phyloP scores from a whole-genome alignment of 495 filamentous ascomycete species.

The Penicillium maclennaniae region DNA sequence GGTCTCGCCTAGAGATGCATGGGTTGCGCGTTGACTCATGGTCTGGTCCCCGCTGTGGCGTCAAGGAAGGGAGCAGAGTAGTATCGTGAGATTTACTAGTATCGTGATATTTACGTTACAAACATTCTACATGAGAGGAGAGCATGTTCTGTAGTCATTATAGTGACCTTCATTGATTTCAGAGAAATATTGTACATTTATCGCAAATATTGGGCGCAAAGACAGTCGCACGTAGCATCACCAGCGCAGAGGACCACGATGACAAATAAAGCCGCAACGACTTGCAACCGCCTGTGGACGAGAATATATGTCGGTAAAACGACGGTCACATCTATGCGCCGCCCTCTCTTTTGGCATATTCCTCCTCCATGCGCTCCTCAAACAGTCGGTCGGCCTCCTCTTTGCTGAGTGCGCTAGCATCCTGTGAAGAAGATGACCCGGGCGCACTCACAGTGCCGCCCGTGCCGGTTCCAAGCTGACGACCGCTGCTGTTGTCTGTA shows the following conservation, averaged over 20 bases:
- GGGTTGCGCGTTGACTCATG: slow-evolving; percentile 1
- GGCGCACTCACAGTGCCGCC: slow-evolving; percentile 16
- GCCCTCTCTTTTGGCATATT: slow-evolving; percentile 74
- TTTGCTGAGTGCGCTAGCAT: slow-evolving; percentile 30
- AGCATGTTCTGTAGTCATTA: neutral
- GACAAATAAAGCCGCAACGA: neutral
- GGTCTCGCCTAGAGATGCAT: neutral
- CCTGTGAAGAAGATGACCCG: slow-evolving; percentile 10
- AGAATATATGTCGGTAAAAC: neutral
- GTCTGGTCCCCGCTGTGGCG: neutral
- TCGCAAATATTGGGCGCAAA: neutral
- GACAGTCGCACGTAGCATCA: neutral
- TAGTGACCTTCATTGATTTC: neutral
- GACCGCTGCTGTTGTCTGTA: slow-evolving; percentile 7
- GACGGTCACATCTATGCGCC: slow-evolving; percentile 47
- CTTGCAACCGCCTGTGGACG: neutral
- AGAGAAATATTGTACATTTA: neutral
- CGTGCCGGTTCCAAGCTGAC: slow-evolving; percentile 8
- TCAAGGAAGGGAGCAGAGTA: neutral
- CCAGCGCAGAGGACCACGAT: neutral
- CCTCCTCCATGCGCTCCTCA: slow-evolving; percentile 70
- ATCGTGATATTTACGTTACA: neutral
- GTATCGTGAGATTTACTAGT: neutral
- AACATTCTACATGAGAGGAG: neutral
- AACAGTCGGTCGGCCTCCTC: slow-evolving; percentile 60